Percentiles rank a stretch among this genome's conserved stretches.
phyloP scores from a whole-genome alignment of 1,139 yeast genomes.

The Lodderomyces margitis region DNA sequence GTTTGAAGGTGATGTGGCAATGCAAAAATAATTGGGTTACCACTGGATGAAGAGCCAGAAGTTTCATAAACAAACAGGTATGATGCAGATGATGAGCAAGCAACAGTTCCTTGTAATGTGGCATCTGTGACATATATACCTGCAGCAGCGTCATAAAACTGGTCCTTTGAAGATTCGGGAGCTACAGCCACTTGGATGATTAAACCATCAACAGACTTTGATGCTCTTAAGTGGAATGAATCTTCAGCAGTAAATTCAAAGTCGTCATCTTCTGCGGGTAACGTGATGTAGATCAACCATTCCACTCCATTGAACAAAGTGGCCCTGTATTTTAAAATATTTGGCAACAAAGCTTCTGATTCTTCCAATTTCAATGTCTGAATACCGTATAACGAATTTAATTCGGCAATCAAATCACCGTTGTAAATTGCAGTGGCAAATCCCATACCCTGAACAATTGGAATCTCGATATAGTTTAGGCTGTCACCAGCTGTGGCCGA shows the following conservation, averaged over 20 bases:
- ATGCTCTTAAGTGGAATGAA: conserved; percentile 52
- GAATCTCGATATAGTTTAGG: conserved; percentile 35
- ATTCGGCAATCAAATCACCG: conserved; percentile 50
- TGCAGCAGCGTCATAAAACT: conserved; percentile 54
- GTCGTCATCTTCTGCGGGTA: conserved; percentile 41
- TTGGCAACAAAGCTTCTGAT: conserved; percentile 38
- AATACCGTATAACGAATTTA: conserved; percentile 57
- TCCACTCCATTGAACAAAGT: conserved; percentile 43
- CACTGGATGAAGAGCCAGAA: conserved; percentile 51
- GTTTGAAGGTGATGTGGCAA: conserved; percentile 70
- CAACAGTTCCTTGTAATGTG: conserved; percentile 26
- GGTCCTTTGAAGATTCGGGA: conserved; percentile 32
- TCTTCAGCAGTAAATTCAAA: conserved; percentile 41
- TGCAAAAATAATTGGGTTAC: conserved; percentile 58
- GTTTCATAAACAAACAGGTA: conserved; percentile 55
- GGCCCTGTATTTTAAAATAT: conserved; percentile 56
- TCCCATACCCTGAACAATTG: conserved; percentile 77
- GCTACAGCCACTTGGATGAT: conserved; percentile 51
- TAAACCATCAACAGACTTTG: conserved; percentile 43
- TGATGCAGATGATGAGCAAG: conserved; percentile 29
- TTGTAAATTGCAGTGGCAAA: conserved; percentile 64
- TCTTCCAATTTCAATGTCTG: conserved; percentile 43
- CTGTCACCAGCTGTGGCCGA: conserved; percentile 25
- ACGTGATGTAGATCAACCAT: conserved; percentile 40
- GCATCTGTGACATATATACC: conserved; percentile 41